A percentile compares a stretch with the other conserved stretches of the same genome.
Conservation (phyloP, 2,329 filamentous ascomycete genomes). For the Aspergillus oerlinghausenensis region DNA sequence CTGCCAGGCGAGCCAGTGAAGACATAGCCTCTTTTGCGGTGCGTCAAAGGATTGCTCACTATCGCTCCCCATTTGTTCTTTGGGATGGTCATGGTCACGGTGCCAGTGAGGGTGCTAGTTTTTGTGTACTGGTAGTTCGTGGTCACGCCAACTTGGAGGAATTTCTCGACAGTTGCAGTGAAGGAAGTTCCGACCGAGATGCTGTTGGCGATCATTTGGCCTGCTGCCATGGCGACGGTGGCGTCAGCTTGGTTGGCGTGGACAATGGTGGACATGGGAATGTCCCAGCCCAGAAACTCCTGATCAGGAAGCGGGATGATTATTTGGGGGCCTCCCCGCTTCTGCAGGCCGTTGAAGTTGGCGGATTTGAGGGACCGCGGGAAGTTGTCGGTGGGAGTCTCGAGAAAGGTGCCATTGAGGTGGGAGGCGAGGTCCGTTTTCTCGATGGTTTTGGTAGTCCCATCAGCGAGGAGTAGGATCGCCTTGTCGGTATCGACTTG, state of each 20-base stretch:
- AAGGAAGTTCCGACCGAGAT: constrained; percentile 7
- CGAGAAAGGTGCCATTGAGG: constrained; percentile 2
- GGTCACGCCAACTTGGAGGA: constrained; percentile 4
- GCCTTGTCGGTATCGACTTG: constrained; percentile 5
- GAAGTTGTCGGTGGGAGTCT: neutral
- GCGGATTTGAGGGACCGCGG: neutral
- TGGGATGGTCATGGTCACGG: constrained; percentile 16
- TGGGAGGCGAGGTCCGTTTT: constrained; percentile 8
- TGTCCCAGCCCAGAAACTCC: constrained; percentile 17
- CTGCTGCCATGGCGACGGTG: constrained; percentile 9
- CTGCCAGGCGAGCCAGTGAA: constrained; percentile 12
- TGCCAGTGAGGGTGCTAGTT: constrained; percentile 13
- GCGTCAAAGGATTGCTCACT: constrained; percentile 14
- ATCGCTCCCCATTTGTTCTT: constrained; percentile 14
- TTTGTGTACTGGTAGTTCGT: constrained; percentile 6
- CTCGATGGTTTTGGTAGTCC: constrained; percentile 9
- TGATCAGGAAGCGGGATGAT: constrained; percentile 13
- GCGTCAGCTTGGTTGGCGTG: constrained; percentile 14
- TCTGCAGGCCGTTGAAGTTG: neutral
- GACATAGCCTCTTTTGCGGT: constrained; percentile 13
- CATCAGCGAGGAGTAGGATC: constrained; percentile 7
- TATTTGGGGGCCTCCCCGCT: constrained; percentile 7
- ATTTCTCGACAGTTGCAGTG: constrained; percentile 5
- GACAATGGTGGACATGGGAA: constrained; percentile 13
- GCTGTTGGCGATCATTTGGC: constrained; percentile 13